Base-by-base conservation (phyloP, 1,284 basidiomycete genomes). In the Calocybe gambosa region DNA sequence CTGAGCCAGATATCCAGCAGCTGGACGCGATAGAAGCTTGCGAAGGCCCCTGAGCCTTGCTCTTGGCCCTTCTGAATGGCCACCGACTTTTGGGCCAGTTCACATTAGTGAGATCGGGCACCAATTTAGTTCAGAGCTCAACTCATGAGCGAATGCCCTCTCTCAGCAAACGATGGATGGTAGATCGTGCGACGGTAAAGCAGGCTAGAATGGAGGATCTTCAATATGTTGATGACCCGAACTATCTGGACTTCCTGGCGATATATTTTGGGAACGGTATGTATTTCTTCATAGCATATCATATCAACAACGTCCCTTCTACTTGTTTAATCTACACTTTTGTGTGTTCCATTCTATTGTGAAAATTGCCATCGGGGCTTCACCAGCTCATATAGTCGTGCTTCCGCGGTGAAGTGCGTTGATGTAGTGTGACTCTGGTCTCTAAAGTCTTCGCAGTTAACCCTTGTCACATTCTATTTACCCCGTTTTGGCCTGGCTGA, bases 181-280 rank as follows among this genome's bases (percentile, higher is more conserved):
- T 93, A 31, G 88, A 93, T 63, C 78, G 89, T n/a, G 74, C 79
- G 16, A 81, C 83, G 0, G 65, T 93, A 40, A 72, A 72, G 45
- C 74, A 78, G 51, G 83, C 92, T n/a, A 80, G 90, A 23, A 65
- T 73, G 1, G 77, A 85, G 43, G 93, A 95, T 61, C 63, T 85
- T 45, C 74, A 76, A 45, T 91, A 91, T 62, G 83, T 89, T 34
- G 82, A 83, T 18, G 78, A 84, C 45, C 75, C 80, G 3, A 80
- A 87, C 47, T 71, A 85, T 57, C 71, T 94, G 48, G 82, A 85
- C 39, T 86, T 90, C 59, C 71, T 94, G 39, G 76, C 78, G 34
- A 88, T 95, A 47, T 93, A 87, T 68, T 93, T 93, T 58, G 85
- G 85, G 23, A 88, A 89, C 56, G 71, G 89, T 90, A 48, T 48